Conservation (phyloP, 306 rosid genomes). For the Begonia masoniana region DNA sequence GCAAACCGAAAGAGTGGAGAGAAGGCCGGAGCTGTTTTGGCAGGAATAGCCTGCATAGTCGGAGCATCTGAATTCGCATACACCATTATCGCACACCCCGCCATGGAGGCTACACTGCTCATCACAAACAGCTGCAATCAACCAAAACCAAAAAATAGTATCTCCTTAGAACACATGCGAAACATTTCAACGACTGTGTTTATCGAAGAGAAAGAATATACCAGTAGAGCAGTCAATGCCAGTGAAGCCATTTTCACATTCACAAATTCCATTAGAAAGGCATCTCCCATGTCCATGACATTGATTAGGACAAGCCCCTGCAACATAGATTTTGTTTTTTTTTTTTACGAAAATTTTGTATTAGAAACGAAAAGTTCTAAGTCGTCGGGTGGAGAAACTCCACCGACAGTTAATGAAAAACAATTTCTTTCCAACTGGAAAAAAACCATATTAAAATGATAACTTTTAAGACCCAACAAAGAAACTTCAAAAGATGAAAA, state of each 20-base stretch:
- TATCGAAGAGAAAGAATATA: conserved; percentile 8
- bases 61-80: conserved; percentile 95
- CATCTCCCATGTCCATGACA: conserved; percentile 74
- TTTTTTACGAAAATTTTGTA: no score
- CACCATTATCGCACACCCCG: conserved; percentile 94
- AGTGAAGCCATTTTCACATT: conserved; percentile 65
- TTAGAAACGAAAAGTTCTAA: no score
- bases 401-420: no score
- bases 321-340: background rate
- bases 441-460: background rate
- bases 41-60: conserved; percentile 97
- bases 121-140: conserved; percentile 76
- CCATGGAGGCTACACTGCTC: conserved; percentile 99
- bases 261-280: conserved; percentile 75
- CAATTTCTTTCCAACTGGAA: background rate
- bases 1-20: conserved; percentile 70
- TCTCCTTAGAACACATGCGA: background rate
- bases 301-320: conserved; percentile 66
- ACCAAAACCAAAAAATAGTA: background rate
- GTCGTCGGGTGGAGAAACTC: no score
- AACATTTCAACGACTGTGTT: no score
- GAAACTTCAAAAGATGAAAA: no score
- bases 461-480: background rate
- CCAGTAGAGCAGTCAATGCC: conserved; percentile 96
- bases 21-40: conserved; percentile 80